A percentile compares a stretch with the other conserved stretches of the same genome.
Conservation (phyloP, 495 filamentous ascomycete genomes). For the Lentithecium fluviatile region DNA sequence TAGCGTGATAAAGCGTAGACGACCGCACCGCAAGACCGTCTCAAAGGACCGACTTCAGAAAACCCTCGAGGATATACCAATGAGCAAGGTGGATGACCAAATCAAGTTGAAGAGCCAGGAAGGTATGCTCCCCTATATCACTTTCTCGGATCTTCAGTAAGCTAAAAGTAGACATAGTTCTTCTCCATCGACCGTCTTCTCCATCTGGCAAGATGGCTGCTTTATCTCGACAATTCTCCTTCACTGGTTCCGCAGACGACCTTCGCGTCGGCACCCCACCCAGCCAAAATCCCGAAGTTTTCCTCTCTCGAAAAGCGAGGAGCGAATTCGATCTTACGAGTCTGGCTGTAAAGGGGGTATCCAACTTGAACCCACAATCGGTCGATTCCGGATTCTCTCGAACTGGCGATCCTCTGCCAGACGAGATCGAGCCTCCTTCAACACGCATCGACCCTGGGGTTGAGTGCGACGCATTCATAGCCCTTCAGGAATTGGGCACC, state of each 20-base stretch:
- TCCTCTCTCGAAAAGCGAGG: conserved; percentile 26
- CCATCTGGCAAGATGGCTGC: conserved; percentile 38
- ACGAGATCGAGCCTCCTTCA: conserved; percentile 30
- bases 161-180: conserved; percentile 19
- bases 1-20: conserved; percentile 32
- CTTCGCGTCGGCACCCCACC: conserved; percentile 31
- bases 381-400: conserved; percentile 38
- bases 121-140: conserved; percentile 24
- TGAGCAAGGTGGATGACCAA: conserved; percentile 28
- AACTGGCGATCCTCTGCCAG: conserved; percentile 39
- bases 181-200: conserved; percentile 31
- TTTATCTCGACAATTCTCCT: conserved; percentile 36
- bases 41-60: conserved; percentile 18
- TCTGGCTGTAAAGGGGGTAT: neutral
- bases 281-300: neutral
- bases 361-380: conserved; percentile 9
- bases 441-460: conserved; percentile 4
- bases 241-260: conserved; percentile 1
- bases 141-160: neutral
- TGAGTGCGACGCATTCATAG: conserved; percentile 26
- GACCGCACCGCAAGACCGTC: conserved; percentile 13
- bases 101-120: conserved; percentile 27
- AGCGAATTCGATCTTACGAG: conserved; percentile 24
- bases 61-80: conserved; percentile 31
- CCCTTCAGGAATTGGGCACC: conserved; percentile 21